Evolutionary conservation across 169 alveolate species (phyloP).

Genomic region (Plasmodium cynomolgi): DNA sequence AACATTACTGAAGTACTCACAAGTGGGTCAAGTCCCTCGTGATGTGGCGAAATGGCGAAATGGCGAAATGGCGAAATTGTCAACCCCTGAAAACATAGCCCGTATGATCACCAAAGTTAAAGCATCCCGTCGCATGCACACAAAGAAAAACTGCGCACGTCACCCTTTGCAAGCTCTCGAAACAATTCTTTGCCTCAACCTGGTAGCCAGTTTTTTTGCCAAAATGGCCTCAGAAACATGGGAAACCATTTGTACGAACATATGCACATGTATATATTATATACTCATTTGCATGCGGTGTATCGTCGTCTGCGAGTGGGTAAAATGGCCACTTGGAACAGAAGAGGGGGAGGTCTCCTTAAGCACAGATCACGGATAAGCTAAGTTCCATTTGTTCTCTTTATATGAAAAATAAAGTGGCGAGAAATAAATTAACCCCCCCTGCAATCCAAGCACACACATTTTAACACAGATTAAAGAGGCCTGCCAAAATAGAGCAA

Average conservation of each 20-base stretch:
- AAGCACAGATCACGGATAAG: not conserved
- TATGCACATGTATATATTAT: not conserved
- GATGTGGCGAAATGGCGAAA: not conserved
- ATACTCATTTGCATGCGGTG: not conserved
- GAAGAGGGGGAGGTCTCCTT: not conserved
- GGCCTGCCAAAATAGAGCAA: not conserved
- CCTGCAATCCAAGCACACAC: not conserved
- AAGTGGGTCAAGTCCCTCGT: not conserved
- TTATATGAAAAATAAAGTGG: not conserved
- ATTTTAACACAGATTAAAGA: not conserved
- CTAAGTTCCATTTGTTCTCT: not conserved
- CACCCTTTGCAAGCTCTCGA: not conserved
- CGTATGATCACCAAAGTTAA: not conserved
- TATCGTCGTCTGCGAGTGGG: not conserved
- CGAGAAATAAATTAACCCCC: not conserved
- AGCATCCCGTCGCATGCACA: not conserved
- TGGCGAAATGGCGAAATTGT: not conserved
- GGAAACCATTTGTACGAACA: not conserved
- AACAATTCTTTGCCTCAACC: not conserved
- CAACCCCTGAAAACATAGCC: not conserved
- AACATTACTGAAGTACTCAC: not conserved
- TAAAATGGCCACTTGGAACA: not conserved
- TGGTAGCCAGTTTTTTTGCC: not conserved
- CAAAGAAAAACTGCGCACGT: not conserved
- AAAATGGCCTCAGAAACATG: not conserved